phyloP scores from a whole-genome alignment of 768 basidiomycete species.

The Rhizopogon salebrosus region DNA sequence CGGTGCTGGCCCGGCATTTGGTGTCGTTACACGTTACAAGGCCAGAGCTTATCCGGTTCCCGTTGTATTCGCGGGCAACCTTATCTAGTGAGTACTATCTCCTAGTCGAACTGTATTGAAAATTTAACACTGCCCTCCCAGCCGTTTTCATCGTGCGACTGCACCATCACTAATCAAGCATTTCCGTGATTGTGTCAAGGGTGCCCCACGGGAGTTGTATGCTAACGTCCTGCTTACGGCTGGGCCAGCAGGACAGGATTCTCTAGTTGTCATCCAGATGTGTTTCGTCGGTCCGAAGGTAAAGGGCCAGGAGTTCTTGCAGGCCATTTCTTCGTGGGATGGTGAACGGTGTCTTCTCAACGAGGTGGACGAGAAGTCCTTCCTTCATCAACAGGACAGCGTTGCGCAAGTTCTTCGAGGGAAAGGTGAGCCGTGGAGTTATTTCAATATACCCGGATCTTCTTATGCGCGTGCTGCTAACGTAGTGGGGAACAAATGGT shows the following conservation, averaged over 20 bases:
- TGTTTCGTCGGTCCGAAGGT: conserved; percentile 80
- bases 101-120: background rate
- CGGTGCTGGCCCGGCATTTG: conserved; percentile 79
- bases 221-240: conserved; percentile 89
- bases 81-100: conserved; percentile 69
- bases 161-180: conserved; percentile 86
- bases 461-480: background rate
- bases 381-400: conserved; percentile 86
- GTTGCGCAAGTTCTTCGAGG: conserved; percentile 86
- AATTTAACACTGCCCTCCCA: conserved; percentile 24
- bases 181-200: conserved; percentile 90
- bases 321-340: conserved; percentile 86
- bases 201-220: conserved; percentile 82
- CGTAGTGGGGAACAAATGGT: conserved; percentile 81
- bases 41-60: conserved; percentile 86
- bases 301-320: conserved; percentile 70
- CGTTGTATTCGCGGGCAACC: conserved; percentile 86
- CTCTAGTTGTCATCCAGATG: conserved; percentile 86
- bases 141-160: conserved; percentile 83
- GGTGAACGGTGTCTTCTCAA: conserved; percentile 83
- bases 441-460: background rate
- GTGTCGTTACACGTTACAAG: conserved; percentile 86
- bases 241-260: conserved; percentile 78
- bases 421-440: conserved; percentile 46
- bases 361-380: conserved; percentile 87